phyloP scores from a whole-genome alignment of 495 filamentous ascomycete species.

The Clavariopsis aquatica region DNA sequence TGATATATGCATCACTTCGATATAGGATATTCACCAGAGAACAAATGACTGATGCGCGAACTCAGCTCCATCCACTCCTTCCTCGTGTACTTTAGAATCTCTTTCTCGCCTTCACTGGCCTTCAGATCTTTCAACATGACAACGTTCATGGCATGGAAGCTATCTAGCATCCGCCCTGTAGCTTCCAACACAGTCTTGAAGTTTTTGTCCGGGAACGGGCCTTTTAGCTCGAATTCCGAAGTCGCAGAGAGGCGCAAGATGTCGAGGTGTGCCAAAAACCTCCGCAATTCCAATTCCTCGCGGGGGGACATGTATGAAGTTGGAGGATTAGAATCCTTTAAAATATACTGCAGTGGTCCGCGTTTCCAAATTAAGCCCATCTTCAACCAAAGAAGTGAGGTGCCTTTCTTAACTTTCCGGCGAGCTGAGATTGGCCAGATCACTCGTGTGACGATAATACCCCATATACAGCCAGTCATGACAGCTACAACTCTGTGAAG shows the following conservation, averaged over 20 bases:
- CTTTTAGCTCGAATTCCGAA: slow-evolving; percentile 80
- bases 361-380: slow-evolving; percentile 96
- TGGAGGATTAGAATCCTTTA: slow-evolving; percentile 48
- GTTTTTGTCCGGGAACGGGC: slow-evolving; percentile 72
- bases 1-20: neutral
- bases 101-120: slow-evolving; percentile 75
- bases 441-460: slow-evolving; percentile 81
- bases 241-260: slow-evolving; percentile 69
- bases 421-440: slow-evolving; percentile 94
- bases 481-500: slow-evolving; percentile 91
- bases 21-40: slow-evolving; percentile 60
- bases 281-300: slow-evolving; percentile 72
- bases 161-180: slow-evolving; percentile 81
- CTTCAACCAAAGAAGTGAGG: slow-evolving; percentile 83
- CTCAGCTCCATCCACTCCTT: slow-evolving; percentile 78
- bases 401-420: slow-evolving; percentile 78
- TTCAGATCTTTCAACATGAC: slow-evolving; percentile 79
- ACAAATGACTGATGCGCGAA: slow-evolving; percentile 85
- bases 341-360: slow-evolving; percentile 79
- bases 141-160: slow-evolving; percentile 93
- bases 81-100: slow-evolving; percentile 74
- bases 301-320: slow-evolving; percentile 73
- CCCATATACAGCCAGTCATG: slow-evolving; percentile 85
- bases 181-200: slow-evolving; percentile 73
- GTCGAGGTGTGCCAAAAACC: slow-evolving; percentile 66